Evolutionary conservation across 768 basidiomycete species (phyloP), one percentile per base, ranked within the genome.

Genomic region (Suillus sp.): DNA sequence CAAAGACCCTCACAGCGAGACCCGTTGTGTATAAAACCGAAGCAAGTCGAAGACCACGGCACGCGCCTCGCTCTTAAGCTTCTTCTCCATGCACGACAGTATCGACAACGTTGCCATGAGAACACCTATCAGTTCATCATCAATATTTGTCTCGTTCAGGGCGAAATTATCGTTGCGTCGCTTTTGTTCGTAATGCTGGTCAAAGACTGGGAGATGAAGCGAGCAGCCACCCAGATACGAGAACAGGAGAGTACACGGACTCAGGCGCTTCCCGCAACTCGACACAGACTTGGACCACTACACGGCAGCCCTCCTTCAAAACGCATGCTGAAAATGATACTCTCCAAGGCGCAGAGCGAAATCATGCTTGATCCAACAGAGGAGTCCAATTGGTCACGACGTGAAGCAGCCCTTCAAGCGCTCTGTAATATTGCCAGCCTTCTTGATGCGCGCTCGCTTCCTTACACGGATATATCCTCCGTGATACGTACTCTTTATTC

Each of bases 111-210:
- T 35, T 83, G 87, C 50, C 84, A 85, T 2, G 75, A 82, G n/a
- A 76, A 78, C 35, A 85, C 91, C 80, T 91, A 86, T 69, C 81
- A 82, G 59, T 78, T 79, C 2, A 74, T 92, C 56, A 79, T 93
- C 66, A 78, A 82, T 4, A 81, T 87, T 10, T 90, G 88, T 62
- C 77, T 94, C 22, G 71, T 92, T 43, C 91, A 93, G 57, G 90
- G 91, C 30, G 92, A 94, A 70, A 86, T 94, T 56, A 81, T 93
- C 45, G 79, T 90, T n/a, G 91, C 85, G 0, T 87, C 89, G 1
- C 75, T 93, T 32, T 75, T 92, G 6, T 90, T 93, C 62, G 88
- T 82, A 1, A 74, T 85, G 47, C 70, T 91, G 22, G 74, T 91
- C 48, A 84, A 88, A 66, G 88, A 91, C 35, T 89, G 82, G 78